phyloP scores from a whole-genome alignment of 768 basidiomycete genomes.

The Mycena latifolia region DNA sequence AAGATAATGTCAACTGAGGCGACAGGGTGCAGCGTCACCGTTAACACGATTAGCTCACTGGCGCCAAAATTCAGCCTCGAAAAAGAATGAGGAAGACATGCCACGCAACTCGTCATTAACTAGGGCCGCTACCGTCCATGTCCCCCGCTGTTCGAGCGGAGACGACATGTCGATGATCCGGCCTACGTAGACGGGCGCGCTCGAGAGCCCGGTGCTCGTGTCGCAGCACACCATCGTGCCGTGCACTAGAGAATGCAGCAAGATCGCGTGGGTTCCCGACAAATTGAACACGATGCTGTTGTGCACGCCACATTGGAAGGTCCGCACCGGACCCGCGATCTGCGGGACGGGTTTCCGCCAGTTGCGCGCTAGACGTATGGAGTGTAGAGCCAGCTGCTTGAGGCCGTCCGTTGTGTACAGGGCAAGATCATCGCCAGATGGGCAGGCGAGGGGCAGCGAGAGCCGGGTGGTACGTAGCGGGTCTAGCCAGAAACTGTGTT shows the following conservation, averaged over 20 bases:
- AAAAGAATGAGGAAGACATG: background rate
- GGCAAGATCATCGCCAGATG: constrained; percentile 42
- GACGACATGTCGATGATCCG: constrained; percentile 18
- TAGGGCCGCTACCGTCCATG: constrained; percentile 5
- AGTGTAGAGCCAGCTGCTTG: constrained; percentile 42
- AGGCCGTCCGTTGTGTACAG: constrained; percentile 36
- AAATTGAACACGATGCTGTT: constrained; percentile 18
- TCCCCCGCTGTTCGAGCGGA: constrained; percentile 15
- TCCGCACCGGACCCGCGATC: constrained; percentile 37
- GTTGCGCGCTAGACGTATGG: constrained; percentile 45
- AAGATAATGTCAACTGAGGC: background rate
- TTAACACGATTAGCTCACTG: constrained; percentile 3
- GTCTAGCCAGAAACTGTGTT: constrained; percentile 46
- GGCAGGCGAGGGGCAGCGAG: constrained; percentile 45
- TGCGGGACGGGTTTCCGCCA: constrained; percentile 41
- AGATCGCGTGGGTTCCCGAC: constrained; percentile 18
- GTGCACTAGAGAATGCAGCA: constrained; percentile 14
- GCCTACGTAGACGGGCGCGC: constrained; percentile 11
- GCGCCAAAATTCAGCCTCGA: background rate
- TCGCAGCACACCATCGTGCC: constrained; percentile 23
- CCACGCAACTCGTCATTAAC: background rate
- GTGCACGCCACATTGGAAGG: constrained; percentile 16
- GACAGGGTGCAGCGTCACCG: background rate
- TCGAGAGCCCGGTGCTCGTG: constrained; percentile 3
- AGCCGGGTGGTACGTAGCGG: constrained; percentile 39